Base-by-base conservation (phyloP, 768 basidiomycete genomes). In the Lactifluus echinatus region DNA sequence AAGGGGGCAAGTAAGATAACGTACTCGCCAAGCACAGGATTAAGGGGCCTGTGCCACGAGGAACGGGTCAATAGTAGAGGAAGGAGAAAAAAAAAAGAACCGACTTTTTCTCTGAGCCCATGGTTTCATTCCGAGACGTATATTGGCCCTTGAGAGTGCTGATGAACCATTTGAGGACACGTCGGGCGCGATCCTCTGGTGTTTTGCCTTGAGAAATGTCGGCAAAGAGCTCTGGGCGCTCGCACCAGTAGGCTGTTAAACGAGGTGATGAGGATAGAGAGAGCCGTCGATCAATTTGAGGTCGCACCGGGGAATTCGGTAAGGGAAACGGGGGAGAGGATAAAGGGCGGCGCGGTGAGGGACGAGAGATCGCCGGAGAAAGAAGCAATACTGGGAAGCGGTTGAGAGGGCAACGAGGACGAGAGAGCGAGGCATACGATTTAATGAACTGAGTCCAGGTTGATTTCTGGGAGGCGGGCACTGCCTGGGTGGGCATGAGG, bases 91-190 rank as follows among this genome's bases (percentile, higher is more conserved):
- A 17, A 23, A 51, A 12, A 52, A 31, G 19, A 34, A 74, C 82
- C 47, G 61, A 90, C 89, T 98, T 98, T 78, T 98, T 98, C 80
- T 98, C 94, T 1, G 89, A 92, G 14, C 95, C 95, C 83, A 93
- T 87, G 61, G 85, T 85, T 73, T 96, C 93, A 66, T 97, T 97
- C 48, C 94, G 77, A 17, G 91, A 91, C 40, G 89, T 97, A 69
- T 93, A 93, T 67, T 96, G 93, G 14, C 92, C 94, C 69, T 93
- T 96, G 50, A 99, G 79, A 0, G 95, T 99, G 66, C 85, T 85
- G 66, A 99, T 89, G 73, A 98, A 99, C 95, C 95, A 99, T 65
- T 79, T 82, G 44, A 97, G 77, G n/a, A 97, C 91, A 6, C 84
- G 80, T 50, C 89, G 74, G 2, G 84, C 78, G 49, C 93, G 77